Percentiles rank a stretch among this genome's conserved stretches.
These are phyloP conservation scores for Aschersonia sp. DNA, from an alignment of 2,329 filamentous ascomycete species.

Conservation along the genomic window DNA sequence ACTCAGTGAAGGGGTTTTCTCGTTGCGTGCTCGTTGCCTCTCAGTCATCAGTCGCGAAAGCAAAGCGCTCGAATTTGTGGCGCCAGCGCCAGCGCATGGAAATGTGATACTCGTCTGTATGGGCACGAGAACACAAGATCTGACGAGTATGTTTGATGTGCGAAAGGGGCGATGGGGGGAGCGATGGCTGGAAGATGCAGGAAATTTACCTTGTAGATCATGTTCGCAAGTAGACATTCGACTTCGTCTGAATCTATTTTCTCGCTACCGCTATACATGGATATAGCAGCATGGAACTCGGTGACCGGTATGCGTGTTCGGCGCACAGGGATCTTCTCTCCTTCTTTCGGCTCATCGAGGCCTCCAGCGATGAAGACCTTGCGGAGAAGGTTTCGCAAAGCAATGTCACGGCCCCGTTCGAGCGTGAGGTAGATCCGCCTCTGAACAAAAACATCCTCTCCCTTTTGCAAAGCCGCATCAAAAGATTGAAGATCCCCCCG, in stretches of 20 bases:
- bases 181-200: not conserved
- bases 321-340: constrained; percentile 44
- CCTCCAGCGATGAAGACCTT: constrained; percentile 83
- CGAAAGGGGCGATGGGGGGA: not conserved
- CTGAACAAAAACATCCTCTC: constrained; percentile 88
- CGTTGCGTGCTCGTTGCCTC: not conserved
- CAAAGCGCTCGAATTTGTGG: not conserved
- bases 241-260: constrained; percentile 79
- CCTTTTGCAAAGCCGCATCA: constrained; percentile 63
- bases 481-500: constrained; percentile 72
- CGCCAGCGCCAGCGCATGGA: not conserved
- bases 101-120: no score
- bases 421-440: constrained; percentile 88
- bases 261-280: constrained; percentile 52
- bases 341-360: constrained; percentile 63
- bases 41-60: not conserved
- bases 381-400: constrained; percentile 77
- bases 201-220: constrained; percentile 82
- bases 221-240: constrained; percentile 86
- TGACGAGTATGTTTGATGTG: not conserved
- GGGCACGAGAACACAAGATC: no score
- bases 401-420: constrained; percentile 82
- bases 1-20: not conserved
- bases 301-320: constrained; percentile 67
- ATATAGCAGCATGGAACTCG: constrained; percentile 76